Base-by-base conservation (phyloP, 2,329 filamentous ascomycete genomes). In the Magnaporthiopsis rhizophila region DNA sequence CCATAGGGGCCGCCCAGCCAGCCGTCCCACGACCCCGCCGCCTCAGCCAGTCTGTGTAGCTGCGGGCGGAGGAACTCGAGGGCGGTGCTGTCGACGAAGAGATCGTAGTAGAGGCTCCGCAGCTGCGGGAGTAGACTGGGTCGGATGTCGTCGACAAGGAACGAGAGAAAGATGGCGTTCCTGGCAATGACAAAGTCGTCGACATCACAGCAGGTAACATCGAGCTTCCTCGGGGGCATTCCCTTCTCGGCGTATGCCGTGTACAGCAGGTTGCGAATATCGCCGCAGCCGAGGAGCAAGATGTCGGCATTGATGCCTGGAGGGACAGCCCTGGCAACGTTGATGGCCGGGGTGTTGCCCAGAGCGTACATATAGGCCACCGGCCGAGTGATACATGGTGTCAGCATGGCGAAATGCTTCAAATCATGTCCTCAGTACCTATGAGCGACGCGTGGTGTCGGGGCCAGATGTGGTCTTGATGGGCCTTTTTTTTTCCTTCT, bases 21-120 rank as follows among this genome's bases (percentile, higher is more conserved):
- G 1, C 70, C 65, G 1, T 76, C 66, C 1, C 80, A 67, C 0
- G 77, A 78, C 5, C 65, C 62, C 0, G 80, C 77, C 0, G 77
- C 61, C 0, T 65, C 66, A 2, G 76, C 56, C 0, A 88, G 73
- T 67, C 80, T 81, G 26, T 74, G 69, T 0, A 77, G 73, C 64
- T 86, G 83, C 1, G 65, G 28, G 1, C 71, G 64, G 3, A 87
- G 70, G 3, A 78, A 28, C 0, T 69, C 32, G 0, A 77, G 67
- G 3, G 79, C 74, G 3, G 71, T 59, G 0, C 74, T 66, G 61
- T 79, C 75, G 6, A 88, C 66, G 53, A 76, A 78, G 4, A 83
- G 68, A 67, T 86, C 77, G 70, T 86, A 86, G 72, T 84, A 88
- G 50, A 83, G 72, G 65, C 82, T 78, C 83, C 83, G 87, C 3